These are phyloP conservation scores for Malassezia furfur DNA, from an alignment of 1,284 basidiomycete genomes.

Conservation along the genomic window DNA sequence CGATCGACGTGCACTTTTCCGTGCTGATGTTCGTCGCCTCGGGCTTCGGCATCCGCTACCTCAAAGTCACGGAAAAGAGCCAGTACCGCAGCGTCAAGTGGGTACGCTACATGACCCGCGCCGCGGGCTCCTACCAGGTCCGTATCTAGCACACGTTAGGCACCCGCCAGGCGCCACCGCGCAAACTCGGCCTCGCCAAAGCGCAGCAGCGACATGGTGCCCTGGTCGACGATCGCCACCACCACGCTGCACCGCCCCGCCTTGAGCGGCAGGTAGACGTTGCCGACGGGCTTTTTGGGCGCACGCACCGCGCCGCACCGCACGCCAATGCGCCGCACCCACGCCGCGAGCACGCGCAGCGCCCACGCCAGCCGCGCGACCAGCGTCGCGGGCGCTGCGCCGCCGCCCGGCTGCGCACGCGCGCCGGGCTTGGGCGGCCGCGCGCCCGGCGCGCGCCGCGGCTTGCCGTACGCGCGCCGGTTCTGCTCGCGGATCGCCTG, in stretches of 20 bases:
- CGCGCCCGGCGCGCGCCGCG: not conserved
- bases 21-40: constrained; percentile 98
- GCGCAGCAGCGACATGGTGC: constrained; percentile 76
- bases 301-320: constrained; percentile 1
- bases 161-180: constrained; percentile 11
- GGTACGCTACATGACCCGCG: constrained; percentile 39
- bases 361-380: not conserved
- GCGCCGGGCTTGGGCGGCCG: not conserved
- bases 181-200: constrained; percentile 79
- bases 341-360: constrained; percentile 14
- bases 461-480: constrained; percentile 32
- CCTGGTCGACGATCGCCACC: constrained; percentile 79
- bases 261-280: constrained; percentile 56
- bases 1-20: constrained; percentile 94
- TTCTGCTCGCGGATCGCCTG: constrained; percentile 27
- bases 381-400: not conserved
- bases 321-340: not conserved
- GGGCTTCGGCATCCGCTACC: constrained; percentile 85
- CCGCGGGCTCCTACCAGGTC: constrained; percentile 35
- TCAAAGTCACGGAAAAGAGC: constrained; percentile 95
- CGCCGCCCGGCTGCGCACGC: not conserved
- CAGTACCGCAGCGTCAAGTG: constrained; percentile 62
- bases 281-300: constrained; percentile 17
- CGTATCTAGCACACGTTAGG: constrained; percentile 22
- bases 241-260: constrained; percentile 74